phyloP scores from a whole-genome alignment of 305 asterid genomes.

The Fraxinus paxiana region DNA sequence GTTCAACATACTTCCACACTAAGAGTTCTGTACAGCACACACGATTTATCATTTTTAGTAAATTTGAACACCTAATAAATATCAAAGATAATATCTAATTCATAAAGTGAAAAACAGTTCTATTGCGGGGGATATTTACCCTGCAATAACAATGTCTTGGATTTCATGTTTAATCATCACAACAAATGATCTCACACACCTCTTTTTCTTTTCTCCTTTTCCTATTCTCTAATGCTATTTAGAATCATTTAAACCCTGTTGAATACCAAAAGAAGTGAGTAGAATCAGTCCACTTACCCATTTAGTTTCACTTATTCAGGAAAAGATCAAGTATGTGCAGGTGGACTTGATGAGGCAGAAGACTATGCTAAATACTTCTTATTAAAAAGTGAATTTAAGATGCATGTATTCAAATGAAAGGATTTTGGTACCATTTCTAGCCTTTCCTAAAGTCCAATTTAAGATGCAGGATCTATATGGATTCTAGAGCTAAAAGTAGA shows the following conservation, averaged over 20 bases:
- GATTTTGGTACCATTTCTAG: not conserved
- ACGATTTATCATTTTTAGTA: not conserved
- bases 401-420: not conserved
- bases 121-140: not conserved
- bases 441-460: not conserved
- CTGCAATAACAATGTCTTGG: not conserved
- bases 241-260: not conserved
- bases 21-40: not conserved
- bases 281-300: not conserved
- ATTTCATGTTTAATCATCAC: not conserved
- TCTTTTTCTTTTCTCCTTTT: not conserved
- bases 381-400: not conserved
- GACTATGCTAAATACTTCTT: not conserved
- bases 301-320: not conserved
- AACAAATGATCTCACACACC: not conserved
- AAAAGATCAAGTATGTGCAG: not conserved
- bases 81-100: not conserved
- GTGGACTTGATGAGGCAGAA: not conserved
- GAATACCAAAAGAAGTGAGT: slow-evolving; percentile 1
- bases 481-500: not conserved
- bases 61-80: not conserved
- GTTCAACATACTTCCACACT: not conserved
- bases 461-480: not conserved
- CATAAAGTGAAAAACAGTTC: not conserved
- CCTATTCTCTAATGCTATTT: not conserved